These are phyloP conservation scores for Diplodia scrobiculata DNA, from an alignment of 2,329 filamentous ascomycete species.

Conservation along the genomic window DNA sequence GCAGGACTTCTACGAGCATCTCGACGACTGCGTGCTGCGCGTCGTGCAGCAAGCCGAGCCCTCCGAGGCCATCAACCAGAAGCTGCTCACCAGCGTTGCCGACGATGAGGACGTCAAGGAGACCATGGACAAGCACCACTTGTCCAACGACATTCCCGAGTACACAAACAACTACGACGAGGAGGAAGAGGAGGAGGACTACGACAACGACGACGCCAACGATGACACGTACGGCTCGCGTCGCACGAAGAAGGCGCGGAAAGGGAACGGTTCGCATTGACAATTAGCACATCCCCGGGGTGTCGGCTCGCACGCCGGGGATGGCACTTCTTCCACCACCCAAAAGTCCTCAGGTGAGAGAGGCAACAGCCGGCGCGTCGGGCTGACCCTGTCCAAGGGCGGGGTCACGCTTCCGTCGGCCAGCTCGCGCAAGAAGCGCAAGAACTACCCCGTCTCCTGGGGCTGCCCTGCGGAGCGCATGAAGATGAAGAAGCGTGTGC, in stretches of 20 bases:
- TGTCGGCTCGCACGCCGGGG: constrained; percentile 43
- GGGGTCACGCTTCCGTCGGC: constrained; percentile 61
- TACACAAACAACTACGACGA: constrained; percentile 89
- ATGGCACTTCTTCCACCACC: constrained; percentile 40
- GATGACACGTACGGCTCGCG: constrained; percentile 58
- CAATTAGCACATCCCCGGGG: constrained; percentile 56
- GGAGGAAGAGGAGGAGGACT: constrained; percentile 61
- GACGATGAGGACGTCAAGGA: constrained; percentile 46
- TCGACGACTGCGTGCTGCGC: constrained; percentile 67
- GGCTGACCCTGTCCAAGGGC: constrained; percentile 76
- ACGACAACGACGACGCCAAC: constrained; percentile 56
- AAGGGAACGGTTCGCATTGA: constrained; percentile 49
- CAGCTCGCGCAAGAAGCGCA: constrained; percentile 79
- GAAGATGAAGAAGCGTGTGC: constrained; percentile 96
- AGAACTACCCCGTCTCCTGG: constrained; percentile 92
- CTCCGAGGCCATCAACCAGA: constrained; percentile 49
- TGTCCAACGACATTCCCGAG: constrained; percentile 69
- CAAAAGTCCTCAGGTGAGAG: constrained; percentile 27
- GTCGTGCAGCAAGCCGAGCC: constrained; percentile 56
- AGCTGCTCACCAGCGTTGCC: constrained; percentile 61
- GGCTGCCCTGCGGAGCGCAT: constrained; percentile 89
- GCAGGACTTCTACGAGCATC: constrained; percentile 69
- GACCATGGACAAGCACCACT: constrained; percentile 45
- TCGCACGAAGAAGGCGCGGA: constrained; percentile 52
- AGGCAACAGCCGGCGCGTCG: constrained; percentile 40